Evolutionary conservation across 2,329 filamentous ascomycete species (phyloP).

Genomic region (Didymella keratinophila): DNA sequence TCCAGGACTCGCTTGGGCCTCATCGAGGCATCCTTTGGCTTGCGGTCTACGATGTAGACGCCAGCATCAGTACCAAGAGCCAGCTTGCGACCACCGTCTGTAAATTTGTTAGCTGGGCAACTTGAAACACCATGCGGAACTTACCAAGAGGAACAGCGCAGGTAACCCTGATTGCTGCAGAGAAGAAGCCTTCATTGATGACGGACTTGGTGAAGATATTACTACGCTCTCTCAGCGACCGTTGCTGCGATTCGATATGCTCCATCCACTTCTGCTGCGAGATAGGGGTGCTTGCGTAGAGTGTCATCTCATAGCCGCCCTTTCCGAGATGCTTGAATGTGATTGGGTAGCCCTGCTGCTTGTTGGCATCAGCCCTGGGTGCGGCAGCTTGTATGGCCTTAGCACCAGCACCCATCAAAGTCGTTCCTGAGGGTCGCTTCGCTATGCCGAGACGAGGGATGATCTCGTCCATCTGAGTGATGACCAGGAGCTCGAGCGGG

Average conservation of each 20-base stretch:
- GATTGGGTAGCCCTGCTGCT: conserved; percentile 86
- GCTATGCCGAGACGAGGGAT: conserved; percentile 80
- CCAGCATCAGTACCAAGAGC: conserved; percentile 94
- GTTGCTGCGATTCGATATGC: conserved; percentile 89
- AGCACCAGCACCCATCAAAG: conserved; percentile 62
- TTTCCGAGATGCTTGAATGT: conserved; percentile 97
- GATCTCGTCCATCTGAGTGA: conserved; percentile 96
- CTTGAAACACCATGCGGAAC: conserved; percentile 38
- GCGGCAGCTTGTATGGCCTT: conserved; percentile 59
- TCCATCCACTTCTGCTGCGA: conserved; percentile 97
- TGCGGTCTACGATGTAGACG: conserved; percentile 90
- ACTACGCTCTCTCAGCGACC: conserved; percentile 78
- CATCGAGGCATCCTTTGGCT: conserved; percentile 77
- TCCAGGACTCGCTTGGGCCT: conserved; percentile 87
- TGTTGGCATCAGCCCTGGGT: conserved; percentile 45
- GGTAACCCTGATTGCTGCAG: conserved; percentile 86
- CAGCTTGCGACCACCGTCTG: conserved; percentile 92
- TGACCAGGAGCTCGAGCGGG: conserved; percentile 88
- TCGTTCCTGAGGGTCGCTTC: conserved; percentile 83
- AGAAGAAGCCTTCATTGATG: conserved; percentile 88
- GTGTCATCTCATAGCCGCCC: conserved; percentile 89
- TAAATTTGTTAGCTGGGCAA: conserved; percentile 32
- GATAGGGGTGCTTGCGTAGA: conserved; percentile 85
- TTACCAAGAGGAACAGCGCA: conserved; percentile 90
- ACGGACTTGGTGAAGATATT: conserved; percentile 74